Base-by-base conservation (phyloP, 805 yeast species). In the Jamesozyma rosinii region DNA sequence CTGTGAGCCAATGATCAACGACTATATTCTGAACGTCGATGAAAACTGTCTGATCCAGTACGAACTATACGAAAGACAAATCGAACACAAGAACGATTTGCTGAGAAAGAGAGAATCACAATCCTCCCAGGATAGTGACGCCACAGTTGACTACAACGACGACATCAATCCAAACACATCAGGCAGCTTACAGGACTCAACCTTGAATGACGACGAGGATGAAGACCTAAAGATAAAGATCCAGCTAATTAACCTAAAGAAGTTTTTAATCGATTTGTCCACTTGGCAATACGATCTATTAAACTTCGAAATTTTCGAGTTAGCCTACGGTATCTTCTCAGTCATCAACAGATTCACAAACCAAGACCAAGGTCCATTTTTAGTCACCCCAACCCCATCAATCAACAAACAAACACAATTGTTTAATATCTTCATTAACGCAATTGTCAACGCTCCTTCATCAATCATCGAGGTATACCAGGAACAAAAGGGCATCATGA, bases 1-100 rank as follows among this genome's bases (percentile, higher is more conserved):
- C 42, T 74, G 74, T 38, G 85, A 79, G 49, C 86, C 94, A 2
- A 72, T 74, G 49, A 55, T 72, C 36, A 69, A 67, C 41, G 72
- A 74, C 47, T 79, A 72, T 64, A 59, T 67, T 24, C 53, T 71
- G 43, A 64, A 65, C 42, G 66, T 64, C 36, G 67, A 66, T 46
- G 74, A 69, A 45, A 66, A 52, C 68, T 76, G 66, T 60, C 60
- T 59, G 47, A 63, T 61, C 26, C 71, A 61, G 50, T 59, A 67
- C 43, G 65, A 64, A 41, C 56, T 55, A 36, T 54, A 58, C 50
- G 58, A 60, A 43, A 57, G 59, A 44, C 64, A 59, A 44, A 44
- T 58, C 15, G 59, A 53, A 40, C 57, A 54, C 37, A 53, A 53
- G 39, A 53, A 49, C 38, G 44, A 49, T 42, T 52, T 55, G 51